Conservation (phyloP, 2,329 filamentous ascomycete species). For the Paecilomyces variotii region DNA sequence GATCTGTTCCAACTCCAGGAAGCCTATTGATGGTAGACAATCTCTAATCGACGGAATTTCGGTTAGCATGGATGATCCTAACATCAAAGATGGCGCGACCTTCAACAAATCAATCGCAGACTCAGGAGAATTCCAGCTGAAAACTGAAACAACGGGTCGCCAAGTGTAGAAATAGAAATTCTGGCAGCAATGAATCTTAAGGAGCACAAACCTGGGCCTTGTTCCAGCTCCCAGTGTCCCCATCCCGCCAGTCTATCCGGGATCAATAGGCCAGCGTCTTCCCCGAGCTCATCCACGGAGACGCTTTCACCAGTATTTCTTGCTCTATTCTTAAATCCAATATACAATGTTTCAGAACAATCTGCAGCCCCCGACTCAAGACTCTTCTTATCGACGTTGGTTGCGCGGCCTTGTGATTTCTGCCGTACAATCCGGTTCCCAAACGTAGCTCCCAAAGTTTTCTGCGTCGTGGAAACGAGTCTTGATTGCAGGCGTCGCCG, state of each 20-base stretch:
- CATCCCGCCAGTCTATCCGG: slow-evolving; percentile 22
- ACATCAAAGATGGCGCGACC: neutral
- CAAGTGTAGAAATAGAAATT: neutral
- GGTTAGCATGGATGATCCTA: slow-evolving; percentile 14
- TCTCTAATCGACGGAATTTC: slow-evolving; percentile 21
- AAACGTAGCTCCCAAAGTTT: neutral
- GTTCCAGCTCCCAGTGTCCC: slow-evolving; percentile 30
- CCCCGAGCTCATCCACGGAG: slow-evolving; percentile 10
- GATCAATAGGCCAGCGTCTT: neutral
- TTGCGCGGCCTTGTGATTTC: neutral
- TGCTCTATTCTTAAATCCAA: neutral
- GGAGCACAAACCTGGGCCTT: slow-evolving; percentile 27
- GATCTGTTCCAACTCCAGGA: slow-evolving; percentile 26
- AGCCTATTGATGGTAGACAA: slow-evolving; percentile 36
- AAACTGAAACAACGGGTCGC: slow-evolving; percentile 2
- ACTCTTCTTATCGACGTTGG: neutral
- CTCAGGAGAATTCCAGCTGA: neutral
- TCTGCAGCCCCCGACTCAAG: neutral
- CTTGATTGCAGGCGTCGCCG: neutral
- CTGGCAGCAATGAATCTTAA: neutral
- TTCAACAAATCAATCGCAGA: neutral
- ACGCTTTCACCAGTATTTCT: neutral
- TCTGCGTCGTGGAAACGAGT: neutral
- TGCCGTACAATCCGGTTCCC: neutral
- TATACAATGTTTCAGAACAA: neutral